phyloP scores from a whole-genome alignment of 805 yeast species.

The Dipodascus albidus region DNA sequence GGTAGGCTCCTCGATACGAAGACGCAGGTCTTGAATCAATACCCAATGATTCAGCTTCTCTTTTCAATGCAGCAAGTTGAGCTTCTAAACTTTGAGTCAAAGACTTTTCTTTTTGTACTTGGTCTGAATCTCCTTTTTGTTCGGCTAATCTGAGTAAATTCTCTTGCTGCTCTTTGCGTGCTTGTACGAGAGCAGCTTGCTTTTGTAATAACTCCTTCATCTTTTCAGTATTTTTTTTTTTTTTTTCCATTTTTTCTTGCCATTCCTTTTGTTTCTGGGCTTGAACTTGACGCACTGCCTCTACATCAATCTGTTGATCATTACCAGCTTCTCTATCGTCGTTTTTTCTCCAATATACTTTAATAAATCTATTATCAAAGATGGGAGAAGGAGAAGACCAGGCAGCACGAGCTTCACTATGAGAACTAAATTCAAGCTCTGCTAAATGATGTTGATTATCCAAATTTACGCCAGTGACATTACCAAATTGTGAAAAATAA shows the following conservation, averaged over 20 bases:
- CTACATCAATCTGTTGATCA: conserved; percentile 24
- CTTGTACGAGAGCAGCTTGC: conserved; percentile 27
- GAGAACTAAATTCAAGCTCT: conserved; percentile 29
- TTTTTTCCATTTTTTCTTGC: conserved; percentile 23
- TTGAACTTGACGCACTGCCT: conserved; percentile 28
- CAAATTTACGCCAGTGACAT: conserved; percentile 22
- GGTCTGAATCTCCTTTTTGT: conserved; percentile 13
- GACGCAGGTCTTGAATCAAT: conserved; percentile 10
- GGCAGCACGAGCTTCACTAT: conserved; percentile 31
- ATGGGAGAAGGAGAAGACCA: conserved; percentile 35
- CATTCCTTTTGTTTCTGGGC: conserved; percentile 31
- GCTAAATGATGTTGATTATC: conserved; percentile 23
- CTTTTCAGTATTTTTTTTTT: conserved; percentile 24
- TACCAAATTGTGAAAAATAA: conserved; percentile 35
- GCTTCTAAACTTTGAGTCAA: conserved; percentile 21
- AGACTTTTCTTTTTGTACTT: conserved; percentile 12
- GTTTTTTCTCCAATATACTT: conserved; percentile 30
- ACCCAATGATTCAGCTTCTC: conserved; percentile 25
- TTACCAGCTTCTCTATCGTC: not conserved
- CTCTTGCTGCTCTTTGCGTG: conserved; percentile 21
- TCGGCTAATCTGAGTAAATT: conserved; percentile 14
- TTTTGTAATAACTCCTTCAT: conserved; percentile 24
- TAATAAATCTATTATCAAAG: conserved; percentile 38
- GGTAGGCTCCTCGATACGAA: conserved; percentile 12
- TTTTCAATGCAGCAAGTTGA: conserved; percentile 25